Percentiles rank a stretch among this genome's conserved stretches.
Conservation (phyloP, 805 yeast genomes). For the Cyberlindnera samutprakarnensis region DNA sequence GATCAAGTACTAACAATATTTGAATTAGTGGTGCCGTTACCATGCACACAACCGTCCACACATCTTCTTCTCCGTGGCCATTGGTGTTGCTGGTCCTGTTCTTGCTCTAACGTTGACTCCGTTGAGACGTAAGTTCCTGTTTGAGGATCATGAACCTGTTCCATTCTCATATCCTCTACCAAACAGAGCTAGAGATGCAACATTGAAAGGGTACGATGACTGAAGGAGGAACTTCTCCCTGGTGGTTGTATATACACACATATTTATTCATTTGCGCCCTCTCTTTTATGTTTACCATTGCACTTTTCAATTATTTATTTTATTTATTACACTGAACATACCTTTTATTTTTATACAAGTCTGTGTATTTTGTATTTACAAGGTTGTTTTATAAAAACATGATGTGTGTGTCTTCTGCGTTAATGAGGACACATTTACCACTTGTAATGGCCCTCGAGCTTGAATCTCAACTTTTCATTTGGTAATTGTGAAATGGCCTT, state of each 20-base stretch:
- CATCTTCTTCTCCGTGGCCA: slow-evolving; percentile 52
- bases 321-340: no score
- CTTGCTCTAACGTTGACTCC: slow-evolving; percentile 55
- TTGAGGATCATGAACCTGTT: slow-evolving; percentile 55
- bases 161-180: slow-evolving; percentile 51
- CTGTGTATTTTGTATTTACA: no score
- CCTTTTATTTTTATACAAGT: no score
- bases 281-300: no score
- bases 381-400: no score
- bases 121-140: slow-evolving; percentile 59
- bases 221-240: slow-evolving; percentile 6
- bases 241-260: no score
- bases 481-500: slow-evolving; percentile 47
- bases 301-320: no score
- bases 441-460: slow-evolving; percentile 43
- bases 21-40: slow-evolving; percentile 58
- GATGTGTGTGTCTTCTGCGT: no score
- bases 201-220: slow-evolving; percentile 51
- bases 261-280: no score
- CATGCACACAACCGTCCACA: slow-evolving; percentile 74
- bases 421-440: no score
- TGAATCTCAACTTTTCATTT: slow-evolving; percentile 39
- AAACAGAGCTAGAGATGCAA: slow-evolving; percentile 39
- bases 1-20: no score
- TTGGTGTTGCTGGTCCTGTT: slow-evolving; percentile 64